These are phyloP conservation scores for Leccinum ochraceum DNA, from an alignment of 768 basidiomycete species.

Conservation along the genomic window DNA sequence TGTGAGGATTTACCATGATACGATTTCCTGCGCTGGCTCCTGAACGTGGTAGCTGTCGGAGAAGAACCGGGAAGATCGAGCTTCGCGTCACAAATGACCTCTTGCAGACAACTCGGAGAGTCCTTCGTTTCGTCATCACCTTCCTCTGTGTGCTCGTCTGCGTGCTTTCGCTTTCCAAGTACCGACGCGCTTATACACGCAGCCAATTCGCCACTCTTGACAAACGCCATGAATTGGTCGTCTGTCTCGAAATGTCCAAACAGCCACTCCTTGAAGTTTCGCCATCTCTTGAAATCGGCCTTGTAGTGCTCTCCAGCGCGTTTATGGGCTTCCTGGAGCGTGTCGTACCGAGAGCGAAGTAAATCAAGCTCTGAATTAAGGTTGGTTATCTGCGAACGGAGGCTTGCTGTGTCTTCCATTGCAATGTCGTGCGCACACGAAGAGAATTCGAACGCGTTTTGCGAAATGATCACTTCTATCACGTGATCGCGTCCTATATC, in stretches of 20 bases:
- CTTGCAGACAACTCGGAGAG: not conserved
- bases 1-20: constrained; percentile 16
- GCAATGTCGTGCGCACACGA: not conserved
- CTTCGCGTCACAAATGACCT: constrained; percentile 1
- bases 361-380: constrained; percentile 36
- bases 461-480: not conserved
- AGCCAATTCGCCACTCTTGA: constrained; percentile 33
- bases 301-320: constrained; percentile 50
- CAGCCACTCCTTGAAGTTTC: constrained; percentile 45
- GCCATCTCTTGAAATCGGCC: constrained; percentile 56
- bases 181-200: constrained; percentile 22
- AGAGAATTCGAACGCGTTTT: not conserved
- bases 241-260: constrained; percentile 36
- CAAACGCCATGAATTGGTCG: constrained; percentile 25
- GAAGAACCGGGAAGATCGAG: constrained; percentile 1
- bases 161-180: constrained; percentile 31
- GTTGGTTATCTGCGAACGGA: constrained; percentile 16
- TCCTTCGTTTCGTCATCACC: constrained; percentile 11
- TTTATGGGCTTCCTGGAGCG: constrained; percentile 43
- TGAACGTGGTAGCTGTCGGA: constrained; percentile 1
- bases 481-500: constrained; percentile 26
- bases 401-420: not conserved
- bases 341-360: constrained; percentile 46
- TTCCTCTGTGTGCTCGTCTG: constrained; percentile 17
- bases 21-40: constrained; percentile 18